Conservation (phyloP, 1,284 basidiomycete species). For the Boletus subluridellus region DNA sequence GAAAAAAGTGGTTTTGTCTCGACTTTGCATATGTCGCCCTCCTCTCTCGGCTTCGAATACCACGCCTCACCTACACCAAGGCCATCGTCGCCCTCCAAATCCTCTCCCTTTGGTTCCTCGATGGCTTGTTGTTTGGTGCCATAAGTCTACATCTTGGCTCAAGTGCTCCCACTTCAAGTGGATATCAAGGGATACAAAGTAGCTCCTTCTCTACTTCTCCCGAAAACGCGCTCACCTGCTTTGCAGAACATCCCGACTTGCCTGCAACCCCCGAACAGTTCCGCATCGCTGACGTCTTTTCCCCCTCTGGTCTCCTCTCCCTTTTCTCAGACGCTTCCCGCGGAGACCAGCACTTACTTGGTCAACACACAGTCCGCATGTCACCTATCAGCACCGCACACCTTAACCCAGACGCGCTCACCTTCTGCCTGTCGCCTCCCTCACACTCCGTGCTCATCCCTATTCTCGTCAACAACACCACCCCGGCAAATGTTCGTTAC, state of each 20-base stretch:
- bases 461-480: conserved; percentile 87
- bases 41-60: conserved; percentile 71
- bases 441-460: conserved; percentile 65
- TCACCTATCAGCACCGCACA: conserved; percentile 86
- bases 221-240: conserved; percentile 7
- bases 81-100: conserved; percentile 61
- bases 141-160: conserved; percentile 47
- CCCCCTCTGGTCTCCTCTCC: conserved; percentile 48
- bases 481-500: conserved; percentile 72
- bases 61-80: conserved; percentile 67
- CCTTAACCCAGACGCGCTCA: conserved; percentile 65
- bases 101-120: conserved; percentile 52
- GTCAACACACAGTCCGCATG: conserved; percentile 87
- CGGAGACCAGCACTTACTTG: conserved; percentile 65
- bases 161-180: conserved; percentile 20
- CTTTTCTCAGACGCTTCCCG: conserved; percentile 30
- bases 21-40: conserved; percentile 61
- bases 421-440: conserved; percentile 67
- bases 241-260: conserved; percentile 37
- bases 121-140: conserved; percentile 71
- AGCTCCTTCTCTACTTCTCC: conserved; percentile 6
- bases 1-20: conserved; percentile 66
- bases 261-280: conserved; percentile 45
- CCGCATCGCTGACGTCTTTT: conserved; percentile 44
- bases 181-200: conserved; percentile 31